phyloP scores from a whole-genome alignment of 805 yeast species.

The Wickerhamomyces chaumierensis region DNA sequence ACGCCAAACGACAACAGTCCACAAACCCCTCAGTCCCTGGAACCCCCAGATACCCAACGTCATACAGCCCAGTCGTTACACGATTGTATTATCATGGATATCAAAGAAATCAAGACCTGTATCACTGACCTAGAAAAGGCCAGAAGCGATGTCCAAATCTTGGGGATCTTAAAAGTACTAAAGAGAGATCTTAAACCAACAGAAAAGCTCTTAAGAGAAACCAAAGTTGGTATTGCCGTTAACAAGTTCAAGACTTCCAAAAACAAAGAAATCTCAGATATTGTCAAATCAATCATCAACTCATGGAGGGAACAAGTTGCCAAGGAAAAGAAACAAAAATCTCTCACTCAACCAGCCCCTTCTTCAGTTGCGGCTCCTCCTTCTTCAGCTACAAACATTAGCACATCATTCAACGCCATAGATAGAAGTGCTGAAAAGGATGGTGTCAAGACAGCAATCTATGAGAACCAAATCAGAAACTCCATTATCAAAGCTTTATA shows the following conservation, averaged over 20 bases:
- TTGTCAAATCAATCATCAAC: constrained; percentile 75
- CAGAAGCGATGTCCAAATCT: constrained; percentile 47
- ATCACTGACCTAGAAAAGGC: constrained; percentile 70
- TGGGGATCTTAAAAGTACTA: constrained; percentile 54
- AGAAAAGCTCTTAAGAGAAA: constrained; percentile 77
- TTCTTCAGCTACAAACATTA: too few species aligned
- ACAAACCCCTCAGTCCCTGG: too few species aligned
- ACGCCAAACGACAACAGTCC: too few species aligned
- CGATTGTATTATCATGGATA: constrained; percentile 38
- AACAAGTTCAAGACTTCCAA: constrained; percentile 68
- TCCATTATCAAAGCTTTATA: constrained; percentile 76
- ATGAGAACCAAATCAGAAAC: constrained; percentile 74
- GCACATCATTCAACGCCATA: too few species aligned
- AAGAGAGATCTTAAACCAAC: constrained; percentile 72
- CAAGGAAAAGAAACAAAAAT: constrained; percentile 35
- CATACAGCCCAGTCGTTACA: too few species aligned
- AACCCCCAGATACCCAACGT: too few species aligned
- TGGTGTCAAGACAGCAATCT: constrained; percentile 58
- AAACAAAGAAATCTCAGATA: constrained; percentile 52
- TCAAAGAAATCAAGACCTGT: constrained; percentile 60
- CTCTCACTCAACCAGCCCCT: constrained; percentile 9
- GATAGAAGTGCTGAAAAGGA: constrained; percentile 64
- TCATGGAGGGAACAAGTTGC: constrained; percentile 87
- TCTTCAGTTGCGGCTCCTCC: constrained; percentile 19
- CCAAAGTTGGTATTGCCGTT: constrained; percentile 95